Conservation (phyloP, 148 eudicot species). For the Polygonum maritimum region DNA sequence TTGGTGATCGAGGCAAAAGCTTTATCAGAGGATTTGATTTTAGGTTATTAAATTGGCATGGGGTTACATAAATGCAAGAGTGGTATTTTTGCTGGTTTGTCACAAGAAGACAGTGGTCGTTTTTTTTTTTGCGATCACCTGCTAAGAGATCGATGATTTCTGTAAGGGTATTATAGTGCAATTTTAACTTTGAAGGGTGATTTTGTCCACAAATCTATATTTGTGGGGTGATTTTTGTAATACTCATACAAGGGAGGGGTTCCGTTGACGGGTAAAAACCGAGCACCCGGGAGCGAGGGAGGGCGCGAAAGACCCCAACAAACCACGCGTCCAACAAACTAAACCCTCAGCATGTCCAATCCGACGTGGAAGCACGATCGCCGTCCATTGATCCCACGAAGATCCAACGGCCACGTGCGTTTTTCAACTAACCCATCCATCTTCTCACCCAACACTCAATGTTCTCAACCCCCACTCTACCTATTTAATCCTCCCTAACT, state of each 20-base stretch:
- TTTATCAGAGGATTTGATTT: no score
- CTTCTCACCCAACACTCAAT: conserved; percentile 12
- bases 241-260: background rate
- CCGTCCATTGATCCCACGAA: background rate
- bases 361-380: background rate
- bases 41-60: no score
- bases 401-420: background rate
- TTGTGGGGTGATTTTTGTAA: no score
- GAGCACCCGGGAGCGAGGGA: background rate
- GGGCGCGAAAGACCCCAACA: background rate
- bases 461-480: background rate
- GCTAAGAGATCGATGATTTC: no score
- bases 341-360: background rate
- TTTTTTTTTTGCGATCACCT: no score
- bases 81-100: no score
- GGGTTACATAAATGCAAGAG: no score
- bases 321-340: background rate
- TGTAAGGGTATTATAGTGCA: no score
- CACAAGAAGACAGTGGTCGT: no score
- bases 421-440: conserved; percentile 13
- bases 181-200: no score
- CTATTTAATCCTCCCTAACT: background rate
- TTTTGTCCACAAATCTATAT: no score
- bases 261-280: conserved; percentile 7
- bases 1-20: no score